Base-by-base conservation (phyloP, 441 rosid genomes). In the Viola pubescens region DNA sequence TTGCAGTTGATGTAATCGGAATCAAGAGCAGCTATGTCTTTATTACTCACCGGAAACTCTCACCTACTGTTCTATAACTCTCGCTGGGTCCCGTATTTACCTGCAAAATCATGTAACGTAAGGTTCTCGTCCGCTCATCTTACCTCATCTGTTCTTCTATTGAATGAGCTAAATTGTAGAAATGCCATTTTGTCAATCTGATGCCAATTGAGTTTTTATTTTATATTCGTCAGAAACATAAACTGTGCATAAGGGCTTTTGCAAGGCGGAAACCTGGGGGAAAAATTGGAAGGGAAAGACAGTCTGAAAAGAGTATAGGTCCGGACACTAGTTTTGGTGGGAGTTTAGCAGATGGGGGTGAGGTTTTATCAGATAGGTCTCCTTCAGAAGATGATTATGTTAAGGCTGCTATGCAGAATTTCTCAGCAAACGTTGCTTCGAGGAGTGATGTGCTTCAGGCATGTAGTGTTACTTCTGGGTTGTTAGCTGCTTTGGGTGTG, bases 401-500 rank as follows among this genome's bases (percentile, higher is more conserved):
- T 62, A 68, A 61, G 11, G 71, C 61, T 64, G 66, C 69, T 65
- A 26, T 61, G 19, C 66, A 45, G 53, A 66, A 49, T 58, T 62
- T 70, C 4, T 44, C 44, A 13, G n/a, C 7, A 39, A 65, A 64
- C 26, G 52, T 70, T 16, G 79, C 91, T 73, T 75, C 90, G 6
- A 79, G 94, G 68, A 74, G 77, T 60, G 75, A 73, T 67, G 97
- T 89, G 67, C 94, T 92, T 74, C 83, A 76, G 70, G 87, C 97
- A 0, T 89, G 98, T 57, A 63, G 67, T 10, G 59, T 81, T 61
- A 87, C 97, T 52, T 89, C 94, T 13, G 94, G 90, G 41, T 68
- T 78, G 37, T 73, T 92, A 60, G 79, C 88, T 73, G 86, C 85
- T 61, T 61, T 85, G 55, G 94, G 89, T 64, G 26, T 81, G 37